Base-by-base conservation (phyloP, 257 asterid species). In the Ophiorrhiza pumila region DNA sequence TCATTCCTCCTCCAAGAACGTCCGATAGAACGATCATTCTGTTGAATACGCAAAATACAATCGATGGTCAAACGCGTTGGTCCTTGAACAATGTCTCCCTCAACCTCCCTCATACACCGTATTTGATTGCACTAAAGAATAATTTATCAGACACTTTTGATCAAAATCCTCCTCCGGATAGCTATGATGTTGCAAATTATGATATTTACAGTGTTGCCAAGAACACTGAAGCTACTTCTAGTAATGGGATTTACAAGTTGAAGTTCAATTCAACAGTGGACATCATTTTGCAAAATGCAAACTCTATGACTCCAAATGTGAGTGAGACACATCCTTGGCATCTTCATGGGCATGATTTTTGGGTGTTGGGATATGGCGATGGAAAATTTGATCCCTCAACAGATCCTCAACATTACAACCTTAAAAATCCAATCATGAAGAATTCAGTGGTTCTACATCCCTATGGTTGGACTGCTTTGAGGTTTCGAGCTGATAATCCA, bases 311-410 rank as follows among this genome's bases (percentile, higher is more conserved):
- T 55, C 3, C 0, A 0, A 84, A 85, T 9, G 85, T 83, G 10
- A 91, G 97, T 12, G 97, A 91, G 86, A 85, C 95, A 6, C 97
- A 91, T 81, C 97, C 97, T 10, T 88, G 97, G 97, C 97, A 91
- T 79, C 80, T 91, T 0, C 97, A 91, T 39, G 97, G 97, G 12
- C 97, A 91, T 11, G 96, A 91, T 41, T 91, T 91, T 41, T 91
- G 97, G 97, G 95, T 91, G 1, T 1, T 91, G 80, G 97, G 93
- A 0, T 79, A 91, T n/a, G 96, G 95, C 2, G 13, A 37, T n/a
- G 97, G 93, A 0, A 91, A 86, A 80, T 91, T 86, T 15, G 76
- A 89, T 35, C 11, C 0, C 34, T 17, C 69, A 0, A 80, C n/a
- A 7, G 93, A 89, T 64, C 81, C 91, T 3, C 60, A 32, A 2